Conservation (phyloP, 1,284 basidiomycete species). For the Puccinia triticina region DNA sequence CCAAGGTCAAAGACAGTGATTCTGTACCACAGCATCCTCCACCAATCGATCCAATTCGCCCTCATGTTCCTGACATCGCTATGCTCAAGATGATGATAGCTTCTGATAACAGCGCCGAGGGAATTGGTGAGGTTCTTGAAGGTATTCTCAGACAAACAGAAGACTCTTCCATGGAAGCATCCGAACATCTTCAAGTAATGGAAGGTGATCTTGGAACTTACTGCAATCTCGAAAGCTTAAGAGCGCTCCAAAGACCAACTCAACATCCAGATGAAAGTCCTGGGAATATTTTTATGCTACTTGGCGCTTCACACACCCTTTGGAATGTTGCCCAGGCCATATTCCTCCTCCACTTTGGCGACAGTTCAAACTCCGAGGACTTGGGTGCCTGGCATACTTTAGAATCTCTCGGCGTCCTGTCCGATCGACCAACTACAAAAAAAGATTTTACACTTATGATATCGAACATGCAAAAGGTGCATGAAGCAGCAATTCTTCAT, state of each 20-base stretch:
- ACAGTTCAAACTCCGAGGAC: not conserved
- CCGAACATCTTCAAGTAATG: not conserved
- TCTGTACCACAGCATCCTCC: not conserved
- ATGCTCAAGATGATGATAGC: conserved; percentile 19
- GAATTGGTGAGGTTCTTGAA: not conserved
- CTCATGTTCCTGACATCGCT: not conserved
- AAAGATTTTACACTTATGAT: conserved; percentile 17
- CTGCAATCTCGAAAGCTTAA: not conserved
- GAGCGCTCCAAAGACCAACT: not conserved
- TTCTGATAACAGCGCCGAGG: too few species aligned
- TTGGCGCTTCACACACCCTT: too few species aligned
- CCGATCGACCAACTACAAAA: not conserved
- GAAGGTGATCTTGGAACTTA: too few species aligned
- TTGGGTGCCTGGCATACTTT: not conserved
- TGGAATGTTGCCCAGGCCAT: too few species aligned
- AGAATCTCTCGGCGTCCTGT: not conserved
- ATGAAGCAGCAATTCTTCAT: not conserved
- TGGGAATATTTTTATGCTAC: too few species aligned
- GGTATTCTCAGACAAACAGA: not conserved
- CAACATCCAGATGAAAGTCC: not conserved
- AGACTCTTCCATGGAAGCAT: not conserved
- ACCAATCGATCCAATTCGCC: not conserved
- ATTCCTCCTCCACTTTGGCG: too few species aligned
- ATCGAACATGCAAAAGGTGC: not conserved
- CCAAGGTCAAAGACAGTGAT: not conserved